Evolutionary conservation across 345 rosid genomes (phyloP), one percentile per base, ranked within the genome.

Genomic region (Hirschfeldia incana): DNA sequence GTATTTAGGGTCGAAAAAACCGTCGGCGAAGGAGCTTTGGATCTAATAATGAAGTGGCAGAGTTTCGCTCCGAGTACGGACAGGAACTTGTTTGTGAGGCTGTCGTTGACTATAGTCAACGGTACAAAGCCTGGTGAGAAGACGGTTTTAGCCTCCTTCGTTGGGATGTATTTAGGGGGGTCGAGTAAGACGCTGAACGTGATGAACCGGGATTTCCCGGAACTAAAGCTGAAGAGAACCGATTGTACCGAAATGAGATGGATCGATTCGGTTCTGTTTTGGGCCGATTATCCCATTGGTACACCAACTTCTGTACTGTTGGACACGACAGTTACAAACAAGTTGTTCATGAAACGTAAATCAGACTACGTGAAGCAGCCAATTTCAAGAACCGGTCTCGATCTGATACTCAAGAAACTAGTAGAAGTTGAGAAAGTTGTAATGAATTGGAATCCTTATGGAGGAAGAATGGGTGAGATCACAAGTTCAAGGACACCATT

Each of bases 161-260:
- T 75, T 1, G 79, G 85, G 29, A 42, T 85, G 68, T 87, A 81
- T 60, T 84, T 93, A 9, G 93, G 93, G 0, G 67, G 77, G 15
- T 69, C 83, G 5, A 66, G 83, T 1, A 81, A 33, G 12, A 80
- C 83, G n/a, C 36, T 89, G 11, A 37, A 51, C 0, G 15, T 87
- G 28, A 55, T 86, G 80, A 75, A 80, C 6, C 81, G 84, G 33
- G 81, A 57, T 33, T 86, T 93, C 1, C 91, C 93, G 2, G 78
- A 81, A 4, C 51, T 92, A 3, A 86, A 85, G 5, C 72, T 91
- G 28, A 27, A 65, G 72, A 75, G 69, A 67, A 58, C 46, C 7
- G 87, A 89, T 28, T 88, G 91, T 76, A 77, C 2, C 6, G 91
- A 88, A 71, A 82, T 81, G 81, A 89, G 85, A 29, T 92, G 95